Percentiles rank a stretch among this genome's conserved stretches.
Conservation (phyloP, 495 filamentous ascomycete genomes). For the Penicillium cosmopolitanum region DNA sequence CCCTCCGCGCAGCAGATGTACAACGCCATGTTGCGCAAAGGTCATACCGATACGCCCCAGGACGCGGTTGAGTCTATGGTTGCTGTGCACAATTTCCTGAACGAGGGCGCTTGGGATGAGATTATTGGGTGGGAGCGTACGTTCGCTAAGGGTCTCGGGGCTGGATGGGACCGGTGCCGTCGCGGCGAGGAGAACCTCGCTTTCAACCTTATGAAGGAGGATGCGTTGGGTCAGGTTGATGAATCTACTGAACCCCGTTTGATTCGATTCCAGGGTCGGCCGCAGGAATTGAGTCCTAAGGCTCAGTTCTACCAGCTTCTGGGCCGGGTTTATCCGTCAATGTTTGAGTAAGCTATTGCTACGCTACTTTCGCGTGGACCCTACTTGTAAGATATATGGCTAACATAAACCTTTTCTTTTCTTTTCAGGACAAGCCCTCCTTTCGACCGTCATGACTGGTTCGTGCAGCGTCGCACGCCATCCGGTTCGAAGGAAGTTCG, state of each 20-base stretch:
- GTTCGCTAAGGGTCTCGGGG: conserved; percentile 69
- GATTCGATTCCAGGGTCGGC: conserved; percentile 83
- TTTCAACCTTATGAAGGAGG: conserved; percentile 42
- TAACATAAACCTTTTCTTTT: conserved; percentile 9
- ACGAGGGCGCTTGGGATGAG: conserved; percentile 95
- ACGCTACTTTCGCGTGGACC: no score
- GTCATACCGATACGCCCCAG: conserved; percentile 89
- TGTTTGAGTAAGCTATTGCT: conserved; percentile 63
- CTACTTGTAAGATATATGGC: conserved; percentile 1
- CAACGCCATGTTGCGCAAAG: conserved; percentile 94
- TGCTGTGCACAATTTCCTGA: conserved; percentile 94
- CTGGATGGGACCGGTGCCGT: conserved; percentile 75
- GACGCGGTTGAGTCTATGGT: conserved; percentile 98
- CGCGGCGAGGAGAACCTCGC: conserved; percentile 69
- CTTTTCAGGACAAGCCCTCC: conserved; percentile 70
- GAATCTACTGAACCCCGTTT: conserved; percentile 64
- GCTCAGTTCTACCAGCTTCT: conserved; percentile 77
- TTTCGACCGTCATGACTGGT: conserved; percentile 99
- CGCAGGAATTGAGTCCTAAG: conserved; percentile 88
- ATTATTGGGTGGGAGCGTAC: conserved; percentile 89
- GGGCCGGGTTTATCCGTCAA: conserved; percentile 76
- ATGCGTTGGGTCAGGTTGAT: conserved; percentile 42
- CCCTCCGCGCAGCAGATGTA: conserved; percentile 99
- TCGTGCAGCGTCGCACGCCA: conserved; percentile 69
- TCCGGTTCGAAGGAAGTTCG: conserved; percentile 73